Percentiles rank a stretch among this genome's conserved stretches.
Conservation (phyloP, 164 flowering plant genomes). For the Macadamia tetraphylla region DNA sequence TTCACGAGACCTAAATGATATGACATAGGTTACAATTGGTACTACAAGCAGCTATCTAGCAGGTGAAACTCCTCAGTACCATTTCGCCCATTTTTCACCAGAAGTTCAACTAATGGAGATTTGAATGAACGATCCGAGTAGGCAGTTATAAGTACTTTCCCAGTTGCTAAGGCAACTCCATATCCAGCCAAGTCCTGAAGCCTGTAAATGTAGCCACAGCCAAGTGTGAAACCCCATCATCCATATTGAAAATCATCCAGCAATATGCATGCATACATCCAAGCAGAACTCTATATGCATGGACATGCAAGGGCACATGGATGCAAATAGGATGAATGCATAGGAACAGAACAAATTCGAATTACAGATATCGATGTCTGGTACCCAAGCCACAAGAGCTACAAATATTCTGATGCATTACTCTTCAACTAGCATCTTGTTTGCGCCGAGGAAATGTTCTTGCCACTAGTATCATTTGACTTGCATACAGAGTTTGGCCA, state of each 20-base stretch:
- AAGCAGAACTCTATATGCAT: not conserved
- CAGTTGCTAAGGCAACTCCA: conserved; percentile 65
- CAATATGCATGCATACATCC: not conserved
- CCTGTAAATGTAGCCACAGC: conserved; percentile 34
- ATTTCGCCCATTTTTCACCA: conserved; percentile 74
- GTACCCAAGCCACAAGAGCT: not conserved
- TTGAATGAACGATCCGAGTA: conserved; percentile 60
- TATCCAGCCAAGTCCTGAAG: conserved; percentile 91
- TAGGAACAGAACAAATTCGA: not conserved
- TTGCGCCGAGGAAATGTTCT: not conserved
- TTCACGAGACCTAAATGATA: not conserved
- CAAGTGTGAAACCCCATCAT: conserved; percentile 4
- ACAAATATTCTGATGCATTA: not conserved
- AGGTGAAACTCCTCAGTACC: conserved; percentile 37
- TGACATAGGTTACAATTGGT: not conserved
- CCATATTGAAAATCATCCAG: not conserved
- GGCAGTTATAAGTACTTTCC: conserved; percentile 48
- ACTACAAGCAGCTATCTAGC: not conserved
- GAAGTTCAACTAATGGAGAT: conserved; percentile 58
- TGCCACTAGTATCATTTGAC: not conserved
- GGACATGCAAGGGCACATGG: not conserved
- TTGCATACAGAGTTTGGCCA: not conserved
- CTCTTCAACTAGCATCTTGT: not conserved
- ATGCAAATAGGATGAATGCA: not conserved
- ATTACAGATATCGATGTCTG: not conserved